phyloP scores from a whole-genome alignment of 768 basidiomycete species.

The Panellus pusillus region DNA sequence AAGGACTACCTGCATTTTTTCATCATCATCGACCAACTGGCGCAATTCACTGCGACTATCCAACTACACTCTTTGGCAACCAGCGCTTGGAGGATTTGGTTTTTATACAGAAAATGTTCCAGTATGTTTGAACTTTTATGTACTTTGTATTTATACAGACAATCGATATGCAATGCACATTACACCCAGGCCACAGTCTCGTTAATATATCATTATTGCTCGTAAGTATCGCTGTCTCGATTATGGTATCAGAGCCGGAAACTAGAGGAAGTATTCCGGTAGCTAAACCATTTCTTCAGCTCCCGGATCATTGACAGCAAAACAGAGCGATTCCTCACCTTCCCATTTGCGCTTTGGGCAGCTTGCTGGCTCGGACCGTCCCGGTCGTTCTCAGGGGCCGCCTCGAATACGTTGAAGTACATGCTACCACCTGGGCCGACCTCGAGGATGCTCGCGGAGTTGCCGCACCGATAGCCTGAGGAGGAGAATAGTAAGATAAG shows the following conservation, averaged over 20 bases:
- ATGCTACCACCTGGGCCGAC: conserved; percentile 85
- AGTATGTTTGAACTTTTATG: conserved; percentile 14
- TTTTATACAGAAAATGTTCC: conserved; percentile 8
- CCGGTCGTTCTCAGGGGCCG: conserved; percentile 96
- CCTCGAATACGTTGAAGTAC: conserved; percentile 98
- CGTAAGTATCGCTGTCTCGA: neutral
- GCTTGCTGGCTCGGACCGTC: conserved; percentile 85
- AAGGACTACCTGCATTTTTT: neutral
- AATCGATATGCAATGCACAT: conserved; percentile 1
- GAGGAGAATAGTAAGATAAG: neutral
- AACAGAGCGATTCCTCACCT: conserved; percentile 43
- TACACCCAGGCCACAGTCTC: neutral
- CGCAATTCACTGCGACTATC: no score
- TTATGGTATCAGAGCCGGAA: neutral
- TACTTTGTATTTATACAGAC: conserved; percentile 8
- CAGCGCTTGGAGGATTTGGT: conserved; percentile 20
- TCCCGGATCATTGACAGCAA: conserved; percentile 8
- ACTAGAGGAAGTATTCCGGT: conserved; percentile 76
- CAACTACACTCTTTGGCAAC: conserved; percentile 16
- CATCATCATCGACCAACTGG: no score
- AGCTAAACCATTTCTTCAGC: conserved; percentile 41
- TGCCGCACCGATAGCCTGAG: conserved; percentile 84
- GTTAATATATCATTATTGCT: neutral
- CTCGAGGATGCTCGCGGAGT: conserved; percentile 94
- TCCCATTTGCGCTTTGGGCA: conserved; percentile 67